Base-by-base conservation (phyloP, 805 yeast genomes). In the Phaffomyces antillensis region DNA sequence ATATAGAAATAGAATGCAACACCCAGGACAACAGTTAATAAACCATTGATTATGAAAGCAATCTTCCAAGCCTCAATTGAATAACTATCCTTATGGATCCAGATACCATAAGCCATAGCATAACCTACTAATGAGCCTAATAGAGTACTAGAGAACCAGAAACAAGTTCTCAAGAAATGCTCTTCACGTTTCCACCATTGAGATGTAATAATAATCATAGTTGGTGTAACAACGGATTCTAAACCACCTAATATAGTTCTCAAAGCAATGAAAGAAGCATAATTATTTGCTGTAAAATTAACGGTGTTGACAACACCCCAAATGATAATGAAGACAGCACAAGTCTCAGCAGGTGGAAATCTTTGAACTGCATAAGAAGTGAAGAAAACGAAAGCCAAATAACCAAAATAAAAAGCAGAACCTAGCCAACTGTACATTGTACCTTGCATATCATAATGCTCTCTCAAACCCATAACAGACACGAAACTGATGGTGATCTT, bases 401-500 rank as follows among this genome's bases (percentile, higher is more conserved):
- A 79, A 1, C 85, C 85, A 25, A 79, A 50, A 53, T 75, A 75
- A 52, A 76, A 76, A 17, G 69, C 63, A 3, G 78, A 65, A n/a
- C 77, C 68, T 10, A 68, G 49, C 77, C 81, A 70, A 45, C 70
- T 50, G 55, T 73, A 65, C 62, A 50, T 52, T 37, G 53, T 63
- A 44, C 72, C 77, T 41, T 47, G 49, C 73, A 73, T 73, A 47
- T 61, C 59, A 47, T 61, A 59, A 44, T 64, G 76, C 7, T 51
- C 57, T 41, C 55, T 59, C 41, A 68, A 61, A 42, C 73, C 77
- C 66, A 68, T 61, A 24, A 75, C 65, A 11, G 77, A 63, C 2
- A 76, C 73, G 41, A 65, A 70, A 5, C 71, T 60, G 43, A 61
- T 63, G 5, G 72, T 54, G 18, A 62, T 54, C 48, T 72, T 71